phyloP scores from a whole-genome alignment of 2,329 filamentous ascomycete genomes.

The Thielaviopsis populi region DNA sequence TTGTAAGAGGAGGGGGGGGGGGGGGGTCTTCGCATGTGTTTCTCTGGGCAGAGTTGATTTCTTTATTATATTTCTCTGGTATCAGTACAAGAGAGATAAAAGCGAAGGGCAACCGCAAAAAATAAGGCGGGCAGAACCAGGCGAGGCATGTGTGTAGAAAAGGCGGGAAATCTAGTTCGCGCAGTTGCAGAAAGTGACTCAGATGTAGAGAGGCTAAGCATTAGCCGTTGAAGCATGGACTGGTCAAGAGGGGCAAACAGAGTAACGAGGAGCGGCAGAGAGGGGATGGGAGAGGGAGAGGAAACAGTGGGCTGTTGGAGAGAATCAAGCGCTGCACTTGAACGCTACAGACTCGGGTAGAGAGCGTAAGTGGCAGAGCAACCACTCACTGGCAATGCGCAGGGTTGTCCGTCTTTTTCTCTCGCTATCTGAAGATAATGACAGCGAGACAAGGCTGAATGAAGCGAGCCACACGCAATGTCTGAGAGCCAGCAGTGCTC shows the following conservation, averaged over 20 bases:
- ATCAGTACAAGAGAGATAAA: too few relatives aligned
- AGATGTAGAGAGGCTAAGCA: background rate
- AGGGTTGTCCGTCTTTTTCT: background rate
- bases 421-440: constrained; percentile 8
- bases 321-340: too few relatives aligned
- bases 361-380: background rate
- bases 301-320: too few relatives aligned
- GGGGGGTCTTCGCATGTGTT: too few relatives aligned
- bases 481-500: background rate
- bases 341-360: too few relatives aligned
- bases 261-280: too few relatives aligned
- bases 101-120: background rate
- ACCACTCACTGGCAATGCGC: background rate
- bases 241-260: too few relatives aligned
- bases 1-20: too few relatives aligned
- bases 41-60: background rate
- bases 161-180: background rate
- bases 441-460: constrained; percentile 9
- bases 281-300: too few relatives aligned
- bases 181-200: background rate
- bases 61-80: too few relatives aligned
- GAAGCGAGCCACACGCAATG: background rate
- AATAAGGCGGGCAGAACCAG: background rate
- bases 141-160: background rate
- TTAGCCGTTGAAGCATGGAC: too few relatives aligned